Base-by-base conservation (phyloP, 2,329 filamentous ascomycete genomes). In the Aspergillus brunneoviolaceus region DNA sequence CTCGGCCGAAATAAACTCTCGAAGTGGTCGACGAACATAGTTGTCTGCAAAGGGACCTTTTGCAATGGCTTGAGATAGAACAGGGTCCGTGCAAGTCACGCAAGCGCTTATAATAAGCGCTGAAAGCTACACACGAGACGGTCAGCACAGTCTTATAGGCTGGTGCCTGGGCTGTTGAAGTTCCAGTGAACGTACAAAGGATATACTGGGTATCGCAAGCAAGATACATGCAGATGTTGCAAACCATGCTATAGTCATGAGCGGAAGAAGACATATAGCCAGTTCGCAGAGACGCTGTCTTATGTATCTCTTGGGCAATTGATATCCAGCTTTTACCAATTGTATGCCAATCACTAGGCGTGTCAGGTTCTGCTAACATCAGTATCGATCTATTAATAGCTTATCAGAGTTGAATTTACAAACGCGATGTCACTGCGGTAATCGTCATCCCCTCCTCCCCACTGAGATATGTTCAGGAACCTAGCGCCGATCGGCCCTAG, bases 171-270 rank as follows among this genome's bases (percentile, higher is more conserved):
- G 16, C 10, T 19, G 16, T 45, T 16, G n/a, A 14, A 45, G 14
- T 6, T 7, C 5, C 7, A 45, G 16, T 23, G 2, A 27, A 56
- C 60, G 5, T 65, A 76, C 72, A 14, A 85, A 75, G 0, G 81
- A 80, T 10, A 87, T 61, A 25, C 83, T 82, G 0, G 85, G 85
- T 2, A 87, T 75, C 11, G 81, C 82, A 5, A 82, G 75, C 33
- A 85, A 70, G 49, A 88, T 79, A 62, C 85, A 87, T 2, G 79
- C 75, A 0, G 82, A 84, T 0, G 85, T 87, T 64, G 75, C 79
- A 6, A 88, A 69, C 85, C 86, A 88, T 80, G 86, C 86, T 55
- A 86, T 73, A 1, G 84, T 83, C 85, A 87, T 87, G 63, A 86
- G 76, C 2, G 85, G 85, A 6, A 87, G 65, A 5, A 88, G 74